Percentiles rank a stretch among this genome's conserved stretches.
Evolutionary conservation across 805 yeast genomes (phyloP).

Genomic region (Hagleromyces aurorensis): DNA sequence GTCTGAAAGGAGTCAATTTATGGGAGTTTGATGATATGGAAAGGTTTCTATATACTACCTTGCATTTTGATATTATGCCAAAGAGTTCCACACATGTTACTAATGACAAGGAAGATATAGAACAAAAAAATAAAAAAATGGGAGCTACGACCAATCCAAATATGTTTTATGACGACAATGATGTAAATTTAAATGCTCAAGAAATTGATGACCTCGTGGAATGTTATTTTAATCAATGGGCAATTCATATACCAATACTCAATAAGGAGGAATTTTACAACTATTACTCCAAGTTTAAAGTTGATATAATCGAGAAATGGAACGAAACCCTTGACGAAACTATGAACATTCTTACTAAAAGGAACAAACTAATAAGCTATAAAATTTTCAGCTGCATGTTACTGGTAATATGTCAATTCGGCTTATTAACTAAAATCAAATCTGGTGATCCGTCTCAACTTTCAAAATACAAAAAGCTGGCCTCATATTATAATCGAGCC

Average conservation of each 20-base stretch:
- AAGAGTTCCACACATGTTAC: too few relatives aligned
- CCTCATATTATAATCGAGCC: slow-evolving; percentile 45
- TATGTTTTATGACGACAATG: too few relatives aligned
- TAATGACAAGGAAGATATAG: too few relatives aligned
- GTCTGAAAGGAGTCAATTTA: slow-evolving; percentile 15
- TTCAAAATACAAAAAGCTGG: slow-evolving; percentile 8
- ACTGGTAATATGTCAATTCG: slow-evolving; percentile 26
- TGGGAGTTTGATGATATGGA: slow-evolving; percentile 26
- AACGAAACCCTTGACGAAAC: slow-evolving; percentile 10
- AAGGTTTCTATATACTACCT: slow-evolving; percentile 15
- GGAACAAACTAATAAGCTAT: slow-evolving; percentile 19
- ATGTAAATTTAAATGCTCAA: slow-evolving; percentile 8
- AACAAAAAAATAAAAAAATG: slow-evolving; percentile 1
- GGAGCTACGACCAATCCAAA: slow-evolving; percentile 1
- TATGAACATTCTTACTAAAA: slow-evolving; percentile 3
- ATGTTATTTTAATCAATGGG: slow-evolving; percentile 73
- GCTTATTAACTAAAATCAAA: slow-evolving; percentile 22
- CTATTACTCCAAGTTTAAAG: slow-evolving; percentile 37
- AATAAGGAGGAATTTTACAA: slow-evolving; percentile 61
- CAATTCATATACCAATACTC: slow-evolving; percentile 56
- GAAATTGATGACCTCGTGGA: slow-evolving; percentile 58
- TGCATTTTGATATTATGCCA: slow-evolving; percentile 20
- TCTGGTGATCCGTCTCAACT: slow-evolving; percentile 7
- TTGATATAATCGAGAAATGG: slow-evolving; percentile 7
- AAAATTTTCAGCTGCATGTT: slow-evolving; percentile 26